Percentiles rank a stretch among this genome's conserved stretches.
These are phyloP conservation scores for Pythium brassicae DNA, from an alignment of 352 stramenopile genomes.

Conservation along the genomic window DNA sequence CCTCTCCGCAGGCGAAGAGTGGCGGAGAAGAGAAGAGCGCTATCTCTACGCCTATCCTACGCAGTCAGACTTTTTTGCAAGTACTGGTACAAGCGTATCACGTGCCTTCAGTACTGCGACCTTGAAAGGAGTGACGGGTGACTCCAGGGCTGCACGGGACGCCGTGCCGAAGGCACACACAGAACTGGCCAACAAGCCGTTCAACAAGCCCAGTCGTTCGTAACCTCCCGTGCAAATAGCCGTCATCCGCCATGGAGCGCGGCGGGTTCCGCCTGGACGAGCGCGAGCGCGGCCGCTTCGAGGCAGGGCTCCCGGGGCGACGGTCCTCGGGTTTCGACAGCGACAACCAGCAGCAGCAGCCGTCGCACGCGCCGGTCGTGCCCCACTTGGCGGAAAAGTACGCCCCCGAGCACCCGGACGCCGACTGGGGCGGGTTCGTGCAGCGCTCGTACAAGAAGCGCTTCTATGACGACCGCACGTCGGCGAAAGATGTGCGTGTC, in stretches of 20 bases:
- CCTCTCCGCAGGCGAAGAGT: no score
- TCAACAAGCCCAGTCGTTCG: background rate
- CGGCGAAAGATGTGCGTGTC: slow-evolving; percentile 34
- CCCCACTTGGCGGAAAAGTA: slow-evolving; percentile 64
- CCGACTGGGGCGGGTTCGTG: slow-evolving; percentile 70
- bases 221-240: background rate
- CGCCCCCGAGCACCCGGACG: slow-evolving; percentile 66
- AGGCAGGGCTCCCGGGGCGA: slow-evolving; percentile 12
- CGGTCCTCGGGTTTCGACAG: slow-evolving; percentile 1
- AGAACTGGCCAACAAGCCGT: no score
- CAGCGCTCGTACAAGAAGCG: slow-evolving; percentile 68
- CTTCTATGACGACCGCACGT: slow-evolving; percentile 33
- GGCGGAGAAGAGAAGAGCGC: no score
- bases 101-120: no score
- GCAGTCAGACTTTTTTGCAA: no score
- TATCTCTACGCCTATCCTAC: no score
- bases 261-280: slow-evolving; percentile 31
- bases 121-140: no score
- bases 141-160: no score
- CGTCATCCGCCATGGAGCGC: slow-evolving; percentile 31
- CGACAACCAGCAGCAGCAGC: slow-evolving; percentile 14
- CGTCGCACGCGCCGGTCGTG: slow-evolving; percentile 16
- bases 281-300: slow-evolving; percentile 29
- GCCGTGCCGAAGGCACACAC: no score
- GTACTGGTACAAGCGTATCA: no score